These are phyloP conservation scores for Buxus sempervirens DNA, from an alignment of 164 flowering plant species.

Conservation along the genomic window DNA sequence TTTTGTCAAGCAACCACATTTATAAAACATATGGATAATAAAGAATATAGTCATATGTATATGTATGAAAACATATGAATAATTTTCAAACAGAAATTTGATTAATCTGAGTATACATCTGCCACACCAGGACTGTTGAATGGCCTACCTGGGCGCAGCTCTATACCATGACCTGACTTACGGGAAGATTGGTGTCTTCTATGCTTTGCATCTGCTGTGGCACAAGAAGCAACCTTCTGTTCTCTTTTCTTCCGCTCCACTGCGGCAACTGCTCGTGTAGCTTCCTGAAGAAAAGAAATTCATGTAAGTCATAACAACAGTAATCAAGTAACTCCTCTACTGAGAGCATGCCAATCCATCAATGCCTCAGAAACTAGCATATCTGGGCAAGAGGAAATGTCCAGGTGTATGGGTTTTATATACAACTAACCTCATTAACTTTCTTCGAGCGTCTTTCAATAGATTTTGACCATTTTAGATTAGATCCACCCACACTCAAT, in stretches of 20 bases:
- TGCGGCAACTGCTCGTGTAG: slow-evolving; percentile 78
- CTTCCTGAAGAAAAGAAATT: slow-evolving; percentile 48
- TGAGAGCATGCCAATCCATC: neutral
- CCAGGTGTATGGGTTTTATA: neutral
- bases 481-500: slow-evolving; percentile 68
- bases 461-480: slow-evolving; percentile 95
- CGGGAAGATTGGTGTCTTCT: slow-evolving; percentile 44
- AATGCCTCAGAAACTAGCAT: neutral
- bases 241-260: slow-evolving; percentile 63
- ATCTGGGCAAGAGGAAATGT: neutral
- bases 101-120: slow-evolving; percentile 5
- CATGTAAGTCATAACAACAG: neutral
- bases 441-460: slow-evolving; percentile 72
- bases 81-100: slow-evolving; percentile 1
- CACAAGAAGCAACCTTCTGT: slow-evolving; percentile 32
- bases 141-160: slow-evolving; percentile 38
- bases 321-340: neutral
- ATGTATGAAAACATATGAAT: no score
- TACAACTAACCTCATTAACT: slow-evolving; percentile 70
- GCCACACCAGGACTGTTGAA: slow-evolving; percentile 33
- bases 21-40: neutral
- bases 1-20: neutral
- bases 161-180: slow-evolving; percentile 45
- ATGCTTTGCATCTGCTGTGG: slow-evolving; percentile 24
- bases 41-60: neutral